Conservation (phyloP, 1,284 basidiomycete genomes). For the Termitomyces sp. region DNA sequence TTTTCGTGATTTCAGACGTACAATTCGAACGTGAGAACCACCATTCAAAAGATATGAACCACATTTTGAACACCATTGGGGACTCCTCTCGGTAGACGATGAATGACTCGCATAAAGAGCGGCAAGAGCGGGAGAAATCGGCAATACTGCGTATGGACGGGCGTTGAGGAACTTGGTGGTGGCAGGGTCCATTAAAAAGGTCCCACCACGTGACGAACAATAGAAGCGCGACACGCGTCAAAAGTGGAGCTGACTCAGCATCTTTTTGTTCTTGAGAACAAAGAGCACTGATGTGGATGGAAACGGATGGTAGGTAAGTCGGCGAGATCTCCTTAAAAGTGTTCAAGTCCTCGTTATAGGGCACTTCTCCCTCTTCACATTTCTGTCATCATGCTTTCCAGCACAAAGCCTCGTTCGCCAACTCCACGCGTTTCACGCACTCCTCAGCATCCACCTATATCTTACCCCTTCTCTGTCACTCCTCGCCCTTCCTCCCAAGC, state of each 20-base stretch:
- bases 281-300: constrained; percentile 9
- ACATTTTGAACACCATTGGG: constrained; percentile 47
- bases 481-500: constrained; percentile 23
- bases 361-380: constrained; percentile 2
- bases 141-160: constrained; percentile 42
- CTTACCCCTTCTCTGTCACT: constrained; percentile 21
- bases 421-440: constrained; percentile 24
- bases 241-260: constrained; percentile 6
- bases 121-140: constrained; percentile 50
- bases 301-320: neutral
- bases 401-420: constrained; percentile 28
- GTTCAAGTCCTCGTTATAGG: neutral
- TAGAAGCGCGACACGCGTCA: constrained; percentile 5
- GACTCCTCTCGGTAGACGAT: constrained; percentile 16
- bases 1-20: constrained; percentile 23
- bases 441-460: constrained; percentile 25
- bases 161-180: constrained; percentile 44
- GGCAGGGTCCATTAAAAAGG: constrained; percentile 20
- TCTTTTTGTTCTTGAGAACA: constrained; percentile 26
- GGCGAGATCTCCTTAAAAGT: constrained; percentile 4
- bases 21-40: constrained; percentile 21
- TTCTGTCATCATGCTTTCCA: constrained; percentile 16
- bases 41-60: constrained; percentile 38
- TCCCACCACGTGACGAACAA: constrained; percentile 8
- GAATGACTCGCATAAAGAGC: constrained; percentile 48